Evolutionary conservation across 2,329 filamentous ascomycete genomes (phyloP).

Genomic region (Hymenoscyphus albidus): DNA sequence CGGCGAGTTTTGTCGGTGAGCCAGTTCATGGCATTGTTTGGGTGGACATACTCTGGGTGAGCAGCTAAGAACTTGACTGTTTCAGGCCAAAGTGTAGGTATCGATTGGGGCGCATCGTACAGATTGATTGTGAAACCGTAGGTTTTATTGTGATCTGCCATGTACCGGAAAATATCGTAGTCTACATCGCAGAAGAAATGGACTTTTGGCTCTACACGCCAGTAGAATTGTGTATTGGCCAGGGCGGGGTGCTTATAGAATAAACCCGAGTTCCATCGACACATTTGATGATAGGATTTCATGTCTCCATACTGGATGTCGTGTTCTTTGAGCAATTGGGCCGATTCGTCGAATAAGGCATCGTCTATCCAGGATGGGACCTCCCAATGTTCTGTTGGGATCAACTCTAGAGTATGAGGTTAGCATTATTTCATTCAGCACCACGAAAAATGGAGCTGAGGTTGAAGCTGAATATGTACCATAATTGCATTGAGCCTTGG

Average conservation of each 20-base stretch:
- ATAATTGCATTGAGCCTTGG: slow-evolving; percentile 84
- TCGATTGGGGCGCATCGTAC: slow-evolving; percentile 84
- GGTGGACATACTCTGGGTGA: slow-evolving; percentile 74
- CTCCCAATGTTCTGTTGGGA: slow-evolving; percentile 94
- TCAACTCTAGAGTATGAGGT: slow-evolving; percentile 56
- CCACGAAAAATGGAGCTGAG: too few species aligned
- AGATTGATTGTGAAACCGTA: slow-evolving; percentile 98
- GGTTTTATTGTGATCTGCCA: slow-evolving; percentile 97
- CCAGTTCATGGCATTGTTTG: slow-evolving; percentile 86
- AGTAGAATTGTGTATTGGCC: slow-evolving; percentile 82
- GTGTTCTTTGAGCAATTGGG: slow-evolving; percentile 75
- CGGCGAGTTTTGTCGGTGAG: slow-evolving; percentile 72
- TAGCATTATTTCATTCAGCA: background rate
- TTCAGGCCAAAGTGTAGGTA: slow-evolving; percentile 91
- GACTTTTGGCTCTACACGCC: slow-evolving; percentile 97
- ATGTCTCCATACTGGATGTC: slow-evolving; percentile 87
- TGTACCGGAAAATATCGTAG: slow-evolving; percentile 97
- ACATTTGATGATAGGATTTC: slow-evolving; percentile 97
- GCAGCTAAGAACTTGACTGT: slow-evolving; percentile 85
- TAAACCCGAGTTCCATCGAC: slow-evolving; percentile 95
- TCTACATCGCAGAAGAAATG: slow-evolving; percentile 99
- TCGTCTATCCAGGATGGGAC: slow-evolving; percentile 88
- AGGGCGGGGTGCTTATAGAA: slow-evolving; percentile 97
- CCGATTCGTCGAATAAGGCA: slow-evolving; percentile 80
- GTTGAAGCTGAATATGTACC: slow-evolving; percentile 47